Evolutionary conservation across 2,329 filamentous ascomycete genomes (phyloP), one percentile per base, ranked within the genome.

Genomic region (Aspergillus spinulosporus): DNA sequence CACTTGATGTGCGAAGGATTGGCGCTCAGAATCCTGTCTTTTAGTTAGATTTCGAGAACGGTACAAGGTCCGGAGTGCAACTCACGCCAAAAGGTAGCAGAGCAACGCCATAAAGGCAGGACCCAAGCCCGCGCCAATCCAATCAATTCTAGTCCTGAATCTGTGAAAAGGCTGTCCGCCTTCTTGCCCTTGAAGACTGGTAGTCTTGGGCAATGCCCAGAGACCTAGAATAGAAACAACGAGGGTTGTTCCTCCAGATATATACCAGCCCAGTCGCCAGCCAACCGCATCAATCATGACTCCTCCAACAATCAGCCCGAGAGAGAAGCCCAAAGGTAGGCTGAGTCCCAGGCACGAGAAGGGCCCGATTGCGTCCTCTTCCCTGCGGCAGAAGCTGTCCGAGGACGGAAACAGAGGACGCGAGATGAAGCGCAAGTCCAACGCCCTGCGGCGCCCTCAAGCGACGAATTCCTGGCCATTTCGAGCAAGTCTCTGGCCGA

Each of bases 281-380:
- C 77, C 76, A 32, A 79, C 74, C 0, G 68, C 73, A 31, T 79
- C 72, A 3, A 73, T 52, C 5, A 60, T n/a, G 63, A 82, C 72
- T 4, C 66, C 67, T 12, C 67, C 66, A 4, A 69, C 36, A 0
- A 79, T 74, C 1, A 84, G 71, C 0, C 82, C 82, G 1, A 82
- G 57, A 0, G 73, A 76, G 54, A 81, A 84, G 0, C 81, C 82
- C 7, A 83, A 61, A 0, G 80, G 80, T 54, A 81, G 79, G 3
- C 76, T 76, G 7, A 75, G 72, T 2, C 82, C 81, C 60, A 83
- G 68, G n/a, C 73, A 75, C 0, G 80, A 76, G 61, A 84, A 83
- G 0, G 76, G n/a, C 80, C 8, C 82, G 69, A 58, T 84, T 83
- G 2, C 81, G 71, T 21, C 71, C 66, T 58, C 74, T 74, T 1